Evolutionary conservation across 495 filamentous ascomycete genomes (phyloP).

Genomic region (Tuber indicum): DNA sequence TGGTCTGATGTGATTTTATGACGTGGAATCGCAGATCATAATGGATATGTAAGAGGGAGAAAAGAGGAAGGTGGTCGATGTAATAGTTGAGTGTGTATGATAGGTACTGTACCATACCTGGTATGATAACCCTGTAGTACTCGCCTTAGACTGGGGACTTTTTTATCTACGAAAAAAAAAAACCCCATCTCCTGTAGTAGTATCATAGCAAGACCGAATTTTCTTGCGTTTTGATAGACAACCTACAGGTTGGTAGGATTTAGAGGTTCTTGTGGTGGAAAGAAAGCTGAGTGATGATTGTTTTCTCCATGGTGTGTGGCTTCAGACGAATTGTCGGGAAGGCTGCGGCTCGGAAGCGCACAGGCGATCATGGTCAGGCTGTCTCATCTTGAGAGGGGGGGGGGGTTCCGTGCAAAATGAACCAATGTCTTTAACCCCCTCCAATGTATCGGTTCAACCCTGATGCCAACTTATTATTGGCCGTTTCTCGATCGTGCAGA

Average conservation of each 20-base stretch:
- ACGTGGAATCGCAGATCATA: background rate
- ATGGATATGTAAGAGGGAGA: background rate
- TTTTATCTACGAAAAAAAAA: background rate
- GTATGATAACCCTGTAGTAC: background rate
- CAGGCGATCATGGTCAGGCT: background rate
- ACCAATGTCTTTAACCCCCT: background rate
- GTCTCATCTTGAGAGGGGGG: background rate
- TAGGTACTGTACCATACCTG: too few species aligned
- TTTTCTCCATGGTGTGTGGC: background rate
- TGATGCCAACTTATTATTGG: background rate
- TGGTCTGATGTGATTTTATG: background rate
- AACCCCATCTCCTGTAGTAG: background rate
- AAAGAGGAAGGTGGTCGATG: background rate
- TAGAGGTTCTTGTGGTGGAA: background rate
- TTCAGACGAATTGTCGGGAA: background rate
- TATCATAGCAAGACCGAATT: too few species aligned
- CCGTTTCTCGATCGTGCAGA: background rate
- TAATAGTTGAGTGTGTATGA: background rate
- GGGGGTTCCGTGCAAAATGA: background rate
- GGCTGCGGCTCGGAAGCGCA: too few species aligned
- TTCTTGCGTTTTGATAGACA: too few species aligned
- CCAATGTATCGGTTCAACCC: background rate
- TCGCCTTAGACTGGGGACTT: conserved; percentile 2
- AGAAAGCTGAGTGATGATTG: background rate
- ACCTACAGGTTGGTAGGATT: too few species aligned